phyloP scores from a whole-genome alignment of 1,284 basidiomycete genomes.

The Prillingera fragicola region DNA sequence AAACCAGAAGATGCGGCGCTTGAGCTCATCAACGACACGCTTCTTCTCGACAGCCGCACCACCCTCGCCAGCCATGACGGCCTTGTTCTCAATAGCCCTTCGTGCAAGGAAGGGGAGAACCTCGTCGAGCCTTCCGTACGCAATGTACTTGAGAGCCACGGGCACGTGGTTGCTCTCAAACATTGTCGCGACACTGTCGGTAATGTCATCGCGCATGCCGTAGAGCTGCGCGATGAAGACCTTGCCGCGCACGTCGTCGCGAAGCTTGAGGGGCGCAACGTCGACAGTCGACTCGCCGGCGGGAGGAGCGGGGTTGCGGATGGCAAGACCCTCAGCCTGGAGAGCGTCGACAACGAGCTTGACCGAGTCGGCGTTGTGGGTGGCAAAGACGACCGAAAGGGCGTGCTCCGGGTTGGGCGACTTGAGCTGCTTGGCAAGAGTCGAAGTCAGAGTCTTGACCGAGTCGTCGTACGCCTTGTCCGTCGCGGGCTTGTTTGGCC shows the following conservation, averaged over 20 bases:
- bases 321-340: slow-evolving; percentile 57
- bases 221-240: slow-evolving; percentile 77
- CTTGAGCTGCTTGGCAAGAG: slow-evolving; percentile 53
- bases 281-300: neutral
- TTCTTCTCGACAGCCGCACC: slow-evolving; percentile 56
- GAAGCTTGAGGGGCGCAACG: slow-evolving; percentile 4
- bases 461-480: slow-evolving; percentile 74
- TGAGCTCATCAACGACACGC: slow-evolving; percentile 17
- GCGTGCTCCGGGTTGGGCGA: slow-evolving; percentile 48
- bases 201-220: slow-evolving; percentile 80
- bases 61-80: slow-evolving; percentile 57
- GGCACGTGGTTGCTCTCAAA: slow-evolving; percentile 57
- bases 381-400: slow-evolving; percentile 73
- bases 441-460: slow-evolving; percentile 49
- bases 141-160: slow-evolving; percentile 75
- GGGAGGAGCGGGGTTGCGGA: neutral
- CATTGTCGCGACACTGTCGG: slow-evolving; percentile 60
- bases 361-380: slow-evolving; percentile 72
- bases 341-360: slow-evolving; percentile 60
- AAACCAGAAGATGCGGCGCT: slow-evolving; percentile 13
- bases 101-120: slow-evolving; percentile 70
- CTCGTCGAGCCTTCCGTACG: slow-evolving; percentile 73
- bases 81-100: slow-evolving; percentile 73
- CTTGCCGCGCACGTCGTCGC: slow-evolving; percentile 47
- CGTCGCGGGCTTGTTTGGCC: slow-evolving; percentile 62